A percentile compares a stretch with the other conserved stretches of the same genome.
phyloP scores from a whole-genome alignment of 305 asterid genomes.

The Euphrasia arctica region DNA sequence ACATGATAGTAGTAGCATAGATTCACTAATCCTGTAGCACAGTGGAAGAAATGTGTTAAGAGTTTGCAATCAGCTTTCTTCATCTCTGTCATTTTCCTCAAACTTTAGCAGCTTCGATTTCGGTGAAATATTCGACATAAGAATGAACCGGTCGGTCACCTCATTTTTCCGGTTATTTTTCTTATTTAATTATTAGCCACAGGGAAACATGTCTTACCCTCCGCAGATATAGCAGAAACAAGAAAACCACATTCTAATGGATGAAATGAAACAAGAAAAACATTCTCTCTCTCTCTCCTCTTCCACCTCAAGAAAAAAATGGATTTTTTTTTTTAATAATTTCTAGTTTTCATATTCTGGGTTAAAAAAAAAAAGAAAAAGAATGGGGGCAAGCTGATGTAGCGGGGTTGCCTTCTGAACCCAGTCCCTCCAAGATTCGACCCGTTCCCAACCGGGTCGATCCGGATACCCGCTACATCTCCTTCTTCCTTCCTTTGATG shows the following conservation, averaged over 20 bases:
- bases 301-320: slow-evolving; percentile 6
- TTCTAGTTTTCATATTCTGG: background rate
- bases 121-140: no score
- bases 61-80: no score
- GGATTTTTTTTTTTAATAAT: no score
- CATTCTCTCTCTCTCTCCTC: slow-evolving; percentile 15
- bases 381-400: slow-evolving; percentile 25
- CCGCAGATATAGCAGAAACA: slow-evolving; percentile 40
- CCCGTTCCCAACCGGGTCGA: slow-evolving; percentile 39
- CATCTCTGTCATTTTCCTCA: no score
- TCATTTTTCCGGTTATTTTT: no score
- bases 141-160: no score
- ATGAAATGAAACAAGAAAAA: slow-evolving; percentile 19
- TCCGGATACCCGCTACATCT: slow-evolving; percentile 24
- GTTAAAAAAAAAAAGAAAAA: slow-evolving; percentile 5
- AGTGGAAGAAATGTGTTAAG: no score
- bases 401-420: slow-evolving; percentile 5
- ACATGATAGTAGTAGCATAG: no score
- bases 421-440: slow-evolving; percentile 31
- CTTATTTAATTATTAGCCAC: slow-evolving; percentile 23
- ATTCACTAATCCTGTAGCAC: no score
- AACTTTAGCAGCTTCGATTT: no score
- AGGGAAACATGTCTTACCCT: slow-evolving; percentile 27
- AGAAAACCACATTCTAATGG: slow-evolving; percentile 20
- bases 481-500: slow-evolving; percentile 21